Percentiles rank a stretch among this genome's conserved stretches.
Conservation (phyloP, 352 stramenopile species). For the Phytophthora agathidicida region DNA sequence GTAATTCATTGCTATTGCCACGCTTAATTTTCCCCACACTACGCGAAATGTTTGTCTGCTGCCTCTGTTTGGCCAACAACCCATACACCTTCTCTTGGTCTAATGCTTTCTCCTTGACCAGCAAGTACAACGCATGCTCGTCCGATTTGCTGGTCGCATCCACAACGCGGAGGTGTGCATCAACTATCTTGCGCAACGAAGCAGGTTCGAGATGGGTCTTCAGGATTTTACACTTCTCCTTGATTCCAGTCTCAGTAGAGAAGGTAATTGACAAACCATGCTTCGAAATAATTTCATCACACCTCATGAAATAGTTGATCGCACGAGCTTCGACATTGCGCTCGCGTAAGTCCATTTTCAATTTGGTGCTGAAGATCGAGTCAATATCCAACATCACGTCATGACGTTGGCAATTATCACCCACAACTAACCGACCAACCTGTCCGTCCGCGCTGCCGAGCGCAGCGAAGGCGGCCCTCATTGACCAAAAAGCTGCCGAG, state of each 20-base stretch:
- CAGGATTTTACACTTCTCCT: conserved; percentile 19
- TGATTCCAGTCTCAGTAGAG: conserved; percentile 3
- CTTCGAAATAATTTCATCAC: conserved; percentile 23
- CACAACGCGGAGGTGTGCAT: conserved; percentile 12
- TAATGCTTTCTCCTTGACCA: conserved; percentile 26
- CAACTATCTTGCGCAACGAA: conserved; percentile 7
- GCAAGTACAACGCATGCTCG: conserved; percentile 8
- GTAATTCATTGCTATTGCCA: neutral
- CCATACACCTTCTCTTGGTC: conserved; percentile 25
- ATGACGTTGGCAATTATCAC: conserved; percentile 8
- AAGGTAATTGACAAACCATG: conserved; percentile 22
- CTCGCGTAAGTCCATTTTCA: conserved; percentile 31
- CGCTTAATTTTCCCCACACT: neutral
- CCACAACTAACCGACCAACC: no score
- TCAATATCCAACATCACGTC: conserved; percentile 13
- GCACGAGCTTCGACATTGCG: conserved; percentile 28
- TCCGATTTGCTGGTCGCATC: neutral
- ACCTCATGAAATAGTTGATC: conserved; percentile 32
- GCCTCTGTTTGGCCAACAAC: conserved; percentile 2
- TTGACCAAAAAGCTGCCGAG: no score
- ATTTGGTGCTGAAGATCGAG: conserved; percentile 1
- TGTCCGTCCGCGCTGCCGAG: no score
- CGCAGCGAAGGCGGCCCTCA: no score
- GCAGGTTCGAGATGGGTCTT: conserved; percentile 3
- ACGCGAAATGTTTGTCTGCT: neutral